A percentile compares a stretch with the other conserved stretches of the same genome.
These are phyloP conservation scores for Candida piceae DNA, from an alignment of 805 yeast species.

Conservation along the genomic window DNA sequence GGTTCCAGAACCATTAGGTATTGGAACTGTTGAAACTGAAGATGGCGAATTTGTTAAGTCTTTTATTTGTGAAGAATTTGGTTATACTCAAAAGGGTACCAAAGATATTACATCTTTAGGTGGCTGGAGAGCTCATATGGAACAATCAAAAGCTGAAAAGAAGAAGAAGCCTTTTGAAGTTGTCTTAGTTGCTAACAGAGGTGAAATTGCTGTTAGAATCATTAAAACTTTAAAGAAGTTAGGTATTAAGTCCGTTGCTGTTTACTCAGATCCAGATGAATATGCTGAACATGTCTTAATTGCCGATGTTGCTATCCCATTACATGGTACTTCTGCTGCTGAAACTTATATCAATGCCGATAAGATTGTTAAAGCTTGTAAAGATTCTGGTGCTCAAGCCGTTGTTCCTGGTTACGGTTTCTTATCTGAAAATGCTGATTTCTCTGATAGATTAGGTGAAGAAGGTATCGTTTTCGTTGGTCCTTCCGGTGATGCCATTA, in stretches of 20 bases:
- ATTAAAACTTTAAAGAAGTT: constrained; percentile 81
- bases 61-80: constrained; percentile 89
- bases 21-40: constrained; percentile 83
- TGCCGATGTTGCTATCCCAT: constrained; percentile 78
- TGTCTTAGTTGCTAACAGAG: constrained; percentile 94
- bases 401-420: constrained; percentile 98
- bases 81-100: constrained; percentile 68
- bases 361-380: constrained; percentile 82
- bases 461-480: constrained; percentile 93
- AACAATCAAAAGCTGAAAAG: constrained; percentile 21
- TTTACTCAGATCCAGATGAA: constrained; percentile 86
- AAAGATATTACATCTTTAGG: constrained; percentile 81
- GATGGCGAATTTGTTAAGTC: constrained; percentile 86
- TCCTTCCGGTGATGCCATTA: constrained; percentile 91
- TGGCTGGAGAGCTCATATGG: constrained; percentile 75
- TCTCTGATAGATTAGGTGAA: constrained; percentile 77
- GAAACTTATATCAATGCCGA: constrained; percentile 86
- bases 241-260: constrained; percentile 75
- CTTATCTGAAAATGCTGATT: constrained; percentile 93
- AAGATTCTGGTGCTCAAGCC: constrained; percentile 82
- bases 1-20: constrained; percentile 95
- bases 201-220: constrained; percentile 95
- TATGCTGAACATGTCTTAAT: constrained; percentile 80
- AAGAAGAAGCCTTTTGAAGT: constrained; percentile 62
- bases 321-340: constrained; percentile 80